Percentiles rank a stretch among this genome's conserved stretches.
phyloP scores from a whole-genome alignment of 139 green algal species.

The Tetraselmis striata region DNA sequence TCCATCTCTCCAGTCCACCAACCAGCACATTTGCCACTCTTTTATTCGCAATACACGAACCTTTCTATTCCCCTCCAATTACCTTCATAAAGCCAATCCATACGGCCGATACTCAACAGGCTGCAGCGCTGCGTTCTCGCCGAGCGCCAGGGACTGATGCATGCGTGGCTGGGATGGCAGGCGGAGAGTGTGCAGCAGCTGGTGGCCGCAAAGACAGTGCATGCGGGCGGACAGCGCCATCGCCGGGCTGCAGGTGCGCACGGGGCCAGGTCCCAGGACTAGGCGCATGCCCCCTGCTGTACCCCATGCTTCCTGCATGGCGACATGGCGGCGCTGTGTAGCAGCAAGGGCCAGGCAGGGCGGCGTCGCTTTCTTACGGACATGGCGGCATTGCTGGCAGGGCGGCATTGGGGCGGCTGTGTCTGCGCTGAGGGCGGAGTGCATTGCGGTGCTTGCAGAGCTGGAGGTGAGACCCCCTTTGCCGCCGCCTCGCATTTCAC shows the following conservation, averaged over 20 bases:
- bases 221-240: constrained; percentile 85
- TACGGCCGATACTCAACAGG: no score
- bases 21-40: no score
- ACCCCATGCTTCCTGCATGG: no score
- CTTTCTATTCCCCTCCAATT: no score
- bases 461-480: constrained; percentile 75
- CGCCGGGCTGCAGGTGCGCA: constrained; percentile 59
- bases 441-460: constrained; percentile 77
- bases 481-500: no score
- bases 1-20: no score
- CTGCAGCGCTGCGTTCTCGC: no score
- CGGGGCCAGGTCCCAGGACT: no score
- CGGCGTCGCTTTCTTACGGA: background rate
- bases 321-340: background rate
- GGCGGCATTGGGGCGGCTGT: constrained; percentile 62
- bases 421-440: constrained; percentile 34
- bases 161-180: constrained; percentile 39
- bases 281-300: no score
- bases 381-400: constrained; percentile 4
- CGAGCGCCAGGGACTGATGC: no score
- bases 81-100: no score
- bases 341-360: background rate
- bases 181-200: constrained; percentile 84
- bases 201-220: constrained; percentile 64
- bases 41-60: no score